Conservation (phyloP, 352 stramenopile species). For the Phytophthora pini region DNA sequence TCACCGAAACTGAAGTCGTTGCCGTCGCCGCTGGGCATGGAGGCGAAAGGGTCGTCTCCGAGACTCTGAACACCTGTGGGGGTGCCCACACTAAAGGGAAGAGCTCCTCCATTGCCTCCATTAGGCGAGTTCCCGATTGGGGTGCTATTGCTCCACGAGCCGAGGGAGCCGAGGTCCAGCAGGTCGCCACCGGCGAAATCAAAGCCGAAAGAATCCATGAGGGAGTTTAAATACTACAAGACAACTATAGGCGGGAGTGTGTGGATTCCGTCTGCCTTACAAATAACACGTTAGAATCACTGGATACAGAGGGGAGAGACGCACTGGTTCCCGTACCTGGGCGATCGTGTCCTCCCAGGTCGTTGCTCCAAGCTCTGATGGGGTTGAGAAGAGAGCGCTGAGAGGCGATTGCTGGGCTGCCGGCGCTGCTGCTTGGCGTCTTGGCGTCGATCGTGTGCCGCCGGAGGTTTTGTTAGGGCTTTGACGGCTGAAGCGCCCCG, state of each 20-base stretch:
- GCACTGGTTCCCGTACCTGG: background rate
- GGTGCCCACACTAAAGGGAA: slow-evolving; percentile 88
- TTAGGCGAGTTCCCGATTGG: slow-evolving; percentile 79
- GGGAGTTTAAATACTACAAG: slow-evolving; percentile 43
- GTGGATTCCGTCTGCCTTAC: slow-evolving; percentile 13
- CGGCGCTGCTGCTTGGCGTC: slow-evolving; percentile 7
- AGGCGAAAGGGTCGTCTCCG: slow-evolving; percentile 75
- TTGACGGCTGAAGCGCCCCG: slow-evolving; percentile 30
- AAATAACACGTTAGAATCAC: too few species aligned
- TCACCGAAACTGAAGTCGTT: slow-evolving; percentile 86
- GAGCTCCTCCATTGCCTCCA: slow-evolving; percentile 31
- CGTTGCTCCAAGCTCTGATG: slow-evolving; percentile 3
- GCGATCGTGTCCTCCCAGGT: slow-evolving; percentile 1
- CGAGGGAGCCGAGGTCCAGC: slow-evolving; percentile 76
- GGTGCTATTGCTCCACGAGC: slow-evolving; percentile 71
- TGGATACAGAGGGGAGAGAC: too few species aligned
- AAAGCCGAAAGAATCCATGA: slow-evolving; percentile 89
- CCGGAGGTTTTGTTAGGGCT: slow-evolving; percentile 28
- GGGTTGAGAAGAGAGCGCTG: slow-evolving; percentile 8
- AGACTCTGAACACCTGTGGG: slow-evolving; percentile 86
- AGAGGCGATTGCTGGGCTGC: background rate
- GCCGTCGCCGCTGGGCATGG: slow-evolving; percentile 47
- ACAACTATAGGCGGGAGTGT: slow-evolving; percentile 11
- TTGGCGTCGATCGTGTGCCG: slow-evolving; percentile 20
- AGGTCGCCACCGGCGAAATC: slow-evolving; percentile 79